Evolutionary conservation across 257 asterid species (phyloP), one percentile per base, ranked within the genome.

Genomic region (Solanum virginianum): DNA sequence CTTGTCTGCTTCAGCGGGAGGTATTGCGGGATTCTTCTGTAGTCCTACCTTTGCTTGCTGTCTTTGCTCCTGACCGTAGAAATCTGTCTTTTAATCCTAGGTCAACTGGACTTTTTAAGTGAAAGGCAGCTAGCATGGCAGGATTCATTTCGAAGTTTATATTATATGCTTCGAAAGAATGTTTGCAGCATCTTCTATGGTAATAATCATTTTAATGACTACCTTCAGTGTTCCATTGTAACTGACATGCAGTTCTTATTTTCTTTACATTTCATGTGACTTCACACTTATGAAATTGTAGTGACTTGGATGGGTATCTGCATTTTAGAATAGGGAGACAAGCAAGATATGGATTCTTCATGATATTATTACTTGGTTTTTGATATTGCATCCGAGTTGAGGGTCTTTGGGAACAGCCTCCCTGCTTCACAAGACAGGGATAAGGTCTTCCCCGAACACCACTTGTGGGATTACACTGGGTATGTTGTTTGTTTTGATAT

Each of bases 101-200:
- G 96, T 84, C 94, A 91, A 90, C 85, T 77, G 75, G 94, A 92
- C 86, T 97, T 97, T 90, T 91, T 95, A 83, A 91, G 91, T 87
- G 90, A 91, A 89, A 93, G 99, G 62, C 97, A 90, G 53, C 91
- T 90, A 84, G 90, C 94, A 36, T 97, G 99, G 98, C 96, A 95
- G 87, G 97, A 97, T 83, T 92, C 99, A 24, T 91, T 97, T 89
- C 92, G 96, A 85, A 92, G 96, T 91, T 95, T 95, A 79, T 97
- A 95, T 92, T 97, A 91, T 94, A 93, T 91, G 97, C 90, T 95
- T 65, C 93, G 98, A 89, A 94, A 89, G 94, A 92, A 89, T 55
- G 71, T 85, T 60, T 97, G 99, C 81, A 87, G 91, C 91, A 68
- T 97, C 7, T 97, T 97, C 87, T 97, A 97, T 72, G 98, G 99